Percentiles rank a stretch among this genome's conserved stretches.
phyloP scores from a whole-genome alignment of 495 filamentous ascomycete species.

The Lasiosphaeria hispida region DNA sequence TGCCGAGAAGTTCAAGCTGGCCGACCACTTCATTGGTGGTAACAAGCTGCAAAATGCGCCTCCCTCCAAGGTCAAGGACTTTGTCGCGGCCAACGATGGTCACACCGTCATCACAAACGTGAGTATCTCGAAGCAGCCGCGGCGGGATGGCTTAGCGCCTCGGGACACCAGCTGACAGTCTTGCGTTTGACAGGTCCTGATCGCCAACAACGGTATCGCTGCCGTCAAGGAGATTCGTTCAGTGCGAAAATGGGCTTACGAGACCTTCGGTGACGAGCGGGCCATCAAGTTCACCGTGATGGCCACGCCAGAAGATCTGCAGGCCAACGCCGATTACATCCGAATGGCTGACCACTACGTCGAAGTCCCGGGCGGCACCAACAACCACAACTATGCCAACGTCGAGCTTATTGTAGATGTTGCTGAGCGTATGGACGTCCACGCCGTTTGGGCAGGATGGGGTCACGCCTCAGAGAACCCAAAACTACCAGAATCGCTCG shows the following conservation, averaged over 20 bases:
- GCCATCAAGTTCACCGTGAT: conserved; percentile 99
- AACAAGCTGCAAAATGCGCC: conserved; percentile 78
- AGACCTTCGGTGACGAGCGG: conserved; percentile 95
- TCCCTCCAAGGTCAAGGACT: conserved; percentile 86
- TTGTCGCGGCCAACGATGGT: conserved; percentile 82
- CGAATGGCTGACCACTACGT: conserved; percentile 99
- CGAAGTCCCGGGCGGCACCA: conserved; percentile 97
- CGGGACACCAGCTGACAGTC: conserved; percentile 3
- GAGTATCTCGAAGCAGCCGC: conserved; percentile 32
- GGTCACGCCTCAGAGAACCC: conserved; percentile 99
- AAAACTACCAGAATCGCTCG: conserved; percentile 90
- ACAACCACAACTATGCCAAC: conserved; percentile 99
- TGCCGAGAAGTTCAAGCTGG: conserved; percentile 74
- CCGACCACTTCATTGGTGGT: conserved; percentile 93
- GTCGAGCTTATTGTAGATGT: conserved; percentile 99
- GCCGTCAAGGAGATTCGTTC: conserved; percentile 98
- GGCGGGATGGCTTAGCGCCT: background rate
- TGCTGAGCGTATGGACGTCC: conserved; percentile 97
- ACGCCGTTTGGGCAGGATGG: conserved; percentile 99
- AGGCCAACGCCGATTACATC: conserved; percentile 98
- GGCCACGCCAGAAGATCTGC: conserved; percentile 98
- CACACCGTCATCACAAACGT: conserved; percentile 98
- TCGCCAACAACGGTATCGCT: conserved; percentile 99
- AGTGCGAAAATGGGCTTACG: conserved; percentile 99
- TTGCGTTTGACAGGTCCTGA: conserved; percentile 68